Conservation (phyloP, 2,329 filamentous ascomycete species). For the Huntiella moniliformis region DNA sequence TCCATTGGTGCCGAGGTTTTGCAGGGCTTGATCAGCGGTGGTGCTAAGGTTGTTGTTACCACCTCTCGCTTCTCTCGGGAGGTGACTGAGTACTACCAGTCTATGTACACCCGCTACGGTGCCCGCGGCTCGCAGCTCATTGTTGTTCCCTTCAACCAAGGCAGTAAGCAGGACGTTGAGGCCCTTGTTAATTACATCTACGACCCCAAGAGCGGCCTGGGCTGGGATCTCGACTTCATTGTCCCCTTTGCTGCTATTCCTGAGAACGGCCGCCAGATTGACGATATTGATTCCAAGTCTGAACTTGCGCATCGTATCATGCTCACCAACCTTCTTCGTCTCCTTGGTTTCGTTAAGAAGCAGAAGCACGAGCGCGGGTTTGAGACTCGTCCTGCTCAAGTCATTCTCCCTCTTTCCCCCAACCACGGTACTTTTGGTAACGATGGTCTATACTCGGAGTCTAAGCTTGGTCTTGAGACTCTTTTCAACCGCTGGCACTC, state of each 20-base stretch:
- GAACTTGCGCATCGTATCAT: slow-evolving; percentile 97
- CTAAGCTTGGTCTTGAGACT: slow-evolving; percentile 90
- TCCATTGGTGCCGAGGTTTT: slow-evolving; percentile 96
- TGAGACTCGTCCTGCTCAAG: slow-evolving; percentile 88
- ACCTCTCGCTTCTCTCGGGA: slow-evolving; percentile 92
- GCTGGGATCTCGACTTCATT: slow-evolving; percentile 94
- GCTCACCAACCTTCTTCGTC: slow-evolving; percentile 87
- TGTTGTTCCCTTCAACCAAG: slow-evolving; percentile 97
- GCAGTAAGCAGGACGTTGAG: slow-evolving; percentile 94
- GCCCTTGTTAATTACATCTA: slow-evolving; percentile 92
- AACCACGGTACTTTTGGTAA: slow-evolving; percentile 98
- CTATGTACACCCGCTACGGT: slow-evolving; percentile 91
- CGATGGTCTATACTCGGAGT: slow-evolving; percentile 95
- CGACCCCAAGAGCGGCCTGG: slow-evolving; percentile 84
- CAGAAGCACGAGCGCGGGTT: slow-evolving; percentile 79
- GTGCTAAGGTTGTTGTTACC: slow-evolving; percentile 90
- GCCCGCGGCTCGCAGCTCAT: slow-evolving; percentile 90
- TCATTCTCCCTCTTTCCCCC: slow-evolving; percentile 85
- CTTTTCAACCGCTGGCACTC: slow-evolving; percentile 98
- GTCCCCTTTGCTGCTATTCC: slow-evolving; percentile 95
- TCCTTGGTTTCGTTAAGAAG: slow-evolving; percentile 75
- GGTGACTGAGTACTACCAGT: slow-evolving; percentile 97
- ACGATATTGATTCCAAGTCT: slow-evolving; percentile 89
- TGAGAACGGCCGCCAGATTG: slow-evolving; percentile 93
- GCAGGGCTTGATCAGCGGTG: slow-evolving; percentile 87